Percentiles rank a stretch among this genome's conserved stretches.
Conservation (phyloP, 192 early-diverging fungal genomes). For the Gigaspora rosea region DNA sequence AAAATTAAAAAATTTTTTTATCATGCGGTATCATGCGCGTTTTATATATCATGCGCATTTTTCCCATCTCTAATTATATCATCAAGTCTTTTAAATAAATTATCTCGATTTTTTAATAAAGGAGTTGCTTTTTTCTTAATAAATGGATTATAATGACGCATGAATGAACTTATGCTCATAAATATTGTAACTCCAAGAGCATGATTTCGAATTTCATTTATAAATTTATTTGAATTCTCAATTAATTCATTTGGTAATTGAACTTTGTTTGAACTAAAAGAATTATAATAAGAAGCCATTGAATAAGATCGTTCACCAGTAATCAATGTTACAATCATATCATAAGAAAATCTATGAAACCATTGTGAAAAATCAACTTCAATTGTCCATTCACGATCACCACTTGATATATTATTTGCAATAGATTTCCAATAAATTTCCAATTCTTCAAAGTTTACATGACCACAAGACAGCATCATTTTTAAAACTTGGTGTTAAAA, state of each 20-base stretch:
- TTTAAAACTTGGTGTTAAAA: not conserved
- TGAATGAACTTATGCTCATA: not conserved
- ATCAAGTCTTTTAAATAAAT: not conserved
- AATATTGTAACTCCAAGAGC: not conserved
- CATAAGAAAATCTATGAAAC: not conserved
- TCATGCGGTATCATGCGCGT: no score
- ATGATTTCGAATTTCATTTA: not conserved
- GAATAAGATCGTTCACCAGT: not conserved
- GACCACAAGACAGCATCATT: not conserved
- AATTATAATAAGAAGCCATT: conserved; percentile 2
- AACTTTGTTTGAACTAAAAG: not conserved
- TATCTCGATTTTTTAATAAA: not conserved
- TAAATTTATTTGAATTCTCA: not conserved
- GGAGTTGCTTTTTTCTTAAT: not conserved
- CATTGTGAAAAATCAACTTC: conserved; percentile 4
- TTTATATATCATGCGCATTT: no score
- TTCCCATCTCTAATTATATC: no score
- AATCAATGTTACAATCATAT: not conserved
- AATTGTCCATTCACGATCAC: no score
- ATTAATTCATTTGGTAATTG: not conserved
- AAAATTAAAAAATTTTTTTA: no score
- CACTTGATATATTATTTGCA: not conserved
- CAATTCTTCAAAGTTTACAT: not conserved
- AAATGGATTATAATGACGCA: not conserved
- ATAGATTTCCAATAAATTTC: not conserved